A percentile compares a stretch with the other conserved stretches of the same genome.
phyloP scores from a whole-genome alignment of 2,329 filamentous ascomycete species.

The Orbilia javanica region DNA sequence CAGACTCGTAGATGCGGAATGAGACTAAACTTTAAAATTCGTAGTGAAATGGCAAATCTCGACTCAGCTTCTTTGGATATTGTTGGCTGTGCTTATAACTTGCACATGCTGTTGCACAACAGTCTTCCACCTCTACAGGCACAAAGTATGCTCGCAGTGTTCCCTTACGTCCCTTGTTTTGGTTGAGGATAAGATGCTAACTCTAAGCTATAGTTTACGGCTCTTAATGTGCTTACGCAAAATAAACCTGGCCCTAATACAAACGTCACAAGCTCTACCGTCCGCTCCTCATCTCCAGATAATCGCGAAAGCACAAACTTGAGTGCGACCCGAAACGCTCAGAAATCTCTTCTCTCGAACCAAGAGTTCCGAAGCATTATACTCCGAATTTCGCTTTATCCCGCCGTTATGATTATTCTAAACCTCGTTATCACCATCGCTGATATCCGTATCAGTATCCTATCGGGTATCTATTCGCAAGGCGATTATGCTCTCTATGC shows the following conservation, averaged over 20 bases:
- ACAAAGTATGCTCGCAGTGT: slow-evolving; percentile 47
- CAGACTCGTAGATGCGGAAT: background rate
- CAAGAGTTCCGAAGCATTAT: slow-evolving; percentile 59
- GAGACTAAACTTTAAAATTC: background rate
- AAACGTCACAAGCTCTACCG: slow-evolving; percentile 3
- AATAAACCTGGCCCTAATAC: slow-evolving; percentile 15
- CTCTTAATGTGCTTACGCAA: slow-evolving; percentile 44
- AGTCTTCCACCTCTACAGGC: slow-evolving; percentile 59
- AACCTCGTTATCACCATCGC: slow-evolving; percentile 59
- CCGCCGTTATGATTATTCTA: slow-evolving; percentile 60
- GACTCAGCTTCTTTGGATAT: slow-evolving; percentile 60
- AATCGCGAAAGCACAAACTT: slow-evolving; percentile 44
- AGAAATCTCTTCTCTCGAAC: slow-evolving; percentile 54
- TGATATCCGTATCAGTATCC: slow-evolving; percentile 59
- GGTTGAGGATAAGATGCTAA: background rate
- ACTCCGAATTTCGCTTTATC: slow-evolving; percentile 60
- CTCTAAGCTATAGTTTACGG: slow-evolving; percentile 27
- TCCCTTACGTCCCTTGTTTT: background rate
- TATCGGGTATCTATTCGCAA: slow-evolving; percentile 58
- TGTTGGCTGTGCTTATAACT: slow-evolving; percentile 59
- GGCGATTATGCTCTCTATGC: slow-evolving; percentile 59
- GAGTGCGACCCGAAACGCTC: slow-evolving; percentile 55
- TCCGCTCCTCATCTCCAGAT: slow-evolving; percentile 34
- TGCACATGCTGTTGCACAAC: slow-evolving; percentile 55
- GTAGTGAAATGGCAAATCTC: slow-evolving; percentile 60